Conservation (phyloP, 148 eudicot genomes). For the Fagopyrum tataricum region DNA sequence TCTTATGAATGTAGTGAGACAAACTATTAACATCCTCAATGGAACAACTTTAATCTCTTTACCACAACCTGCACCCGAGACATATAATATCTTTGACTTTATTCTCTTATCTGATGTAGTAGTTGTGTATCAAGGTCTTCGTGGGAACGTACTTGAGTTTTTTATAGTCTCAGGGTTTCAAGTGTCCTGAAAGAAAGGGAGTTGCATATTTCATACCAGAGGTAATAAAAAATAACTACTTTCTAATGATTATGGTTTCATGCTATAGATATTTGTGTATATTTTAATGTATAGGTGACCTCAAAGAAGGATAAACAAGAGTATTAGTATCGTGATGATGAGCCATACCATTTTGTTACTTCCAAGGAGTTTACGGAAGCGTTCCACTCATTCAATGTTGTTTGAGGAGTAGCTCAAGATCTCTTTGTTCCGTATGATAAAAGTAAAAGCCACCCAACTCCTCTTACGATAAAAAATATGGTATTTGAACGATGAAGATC, state of each 20-base stretch:
- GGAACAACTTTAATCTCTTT: no score
- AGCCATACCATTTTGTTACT: neutral
- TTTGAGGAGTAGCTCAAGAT: neutral
- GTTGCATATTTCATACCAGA: conserved; percentile 29
- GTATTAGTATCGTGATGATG: conserved; percentile 7
- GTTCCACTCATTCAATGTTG: conserved; percentile 3
- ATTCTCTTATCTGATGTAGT: conserved; percentile 38
- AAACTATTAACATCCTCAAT: no score
- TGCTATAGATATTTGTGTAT: no score
- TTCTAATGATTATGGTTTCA: neutral
- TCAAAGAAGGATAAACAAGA: conserved; percentile 15
- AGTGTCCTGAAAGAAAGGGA: conserved; percentile 45
- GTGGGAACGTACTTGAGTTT: conserved; percentile 34
- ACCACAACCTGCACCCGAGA: conserved; percentile 44
- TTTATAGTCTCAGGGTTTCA: no score
- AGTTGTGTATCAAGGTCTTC: conserved; percentile 38
- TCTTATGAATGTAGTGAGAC: no score
- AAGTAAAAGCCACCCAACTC: no score
- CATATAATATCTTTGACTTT: conserved; percentile 41
- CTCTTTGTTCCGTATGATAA: conserved; percentile 10
- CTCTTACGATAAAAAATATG: no score
- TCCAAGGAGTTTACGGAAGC: conserved; percentile 11
- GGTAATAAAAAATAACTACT: neutral
- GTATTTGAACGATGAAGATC: no score
- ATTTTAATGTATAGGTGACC: no score